These are phyloP conservation scores for Monascus purpureus DNA, from an alignment of 495 filamentous ascomycete species.

Conservation along the genomic window DNA sequence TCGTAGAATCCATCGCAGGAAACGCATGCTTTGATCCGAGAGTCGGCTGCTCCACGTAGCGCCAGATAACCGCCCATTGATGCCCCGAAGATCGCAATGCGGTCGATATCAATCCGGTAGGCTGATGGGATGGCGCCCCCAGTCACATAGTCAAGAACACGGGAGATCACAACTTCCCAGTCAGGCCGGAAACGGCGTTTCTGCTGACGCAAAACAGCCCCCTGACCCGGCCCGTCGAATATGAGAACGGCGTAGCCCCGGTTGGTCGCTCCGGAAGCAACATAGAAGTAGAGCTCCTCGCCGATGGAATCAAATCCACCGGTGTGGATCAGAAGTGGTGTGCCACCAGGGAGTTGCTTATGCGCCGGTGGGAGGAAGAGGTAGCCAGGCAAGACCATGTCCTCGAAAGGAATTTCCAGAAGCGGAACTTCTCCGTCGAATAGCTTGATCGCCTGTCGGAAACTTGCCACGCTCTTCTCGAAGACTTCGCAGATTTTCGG, in stretches of 20 bases:
- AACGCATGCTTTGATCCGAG: constrained; percentile 33
- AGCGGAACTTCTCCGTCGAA: constrained; percentile 7
- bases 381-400: constrained; percentile 16
- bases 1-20: constrained; percentile 25
- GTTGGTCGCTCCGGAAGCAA: constrained; percentile 5
- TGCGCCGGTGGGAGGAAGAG: constrained; percentile 23
- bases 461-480: constrained; percentile 9
- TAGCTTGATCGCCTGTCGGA: constrained; percentile 8
- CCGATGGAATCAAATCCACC: constrained; percentile 28
- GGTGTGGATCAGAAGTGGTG: constrained; percentile 24
- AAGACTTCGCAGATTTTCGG: constrained; percentile 5
- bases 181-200: constrained; percentile 19
- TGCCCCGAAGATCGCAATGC: constrained; percentile 24
- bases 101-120: constrained; percentile 25
- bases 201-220: constrained; percentile 17
- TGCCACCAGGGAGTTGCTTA: constrained; percentile 7
- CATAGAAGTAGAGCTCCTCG: constrained; percentile 34
- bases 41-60: constrained; percentile 22
- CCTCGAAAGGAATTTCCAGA: constrained; percentile 28
- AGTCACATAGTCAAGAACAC: constrained; percentile 19
- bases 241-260: constrained; percentile 34
- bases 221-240: constrained; percentile 39
- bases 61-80: constrained; percentile 26
- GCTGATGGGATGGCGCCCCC: constrained; percentile 4
- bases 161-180: constrained; percentile 13